Evolutionary conservation across 148 eudicot species (phyloP).

Genomic region (Camellia japonica): DNA sequence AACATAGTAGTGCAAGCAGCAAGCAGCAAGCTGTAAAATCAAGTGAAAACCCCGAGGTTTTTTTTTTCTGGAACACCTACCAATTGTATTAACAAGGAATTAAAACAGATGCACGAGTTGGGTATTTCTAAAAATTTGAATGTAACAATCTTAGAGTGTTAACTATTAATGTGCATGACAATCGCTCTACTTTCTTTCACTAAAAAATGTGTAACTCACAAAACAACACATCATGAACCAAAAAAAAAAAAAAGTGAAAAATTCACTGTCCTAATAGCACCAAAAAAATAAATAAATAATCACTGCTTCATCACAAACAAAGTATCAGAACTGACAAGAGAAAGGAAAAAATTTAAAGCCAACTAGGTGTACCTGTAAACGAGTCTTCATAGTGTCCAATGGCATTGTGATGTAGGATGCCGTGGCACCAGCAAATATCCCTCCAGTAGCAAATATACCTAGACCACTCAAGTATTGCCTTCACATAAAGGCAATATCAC

Average conservation of each 20-base stretch:
- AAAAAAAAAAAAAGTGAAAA: too few relatives aligned
- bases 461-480: conserved; percentile 7
- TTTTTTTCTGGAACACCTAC: not conserved
- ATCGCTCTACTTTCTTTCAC: too few relatives aligned
- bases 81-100: not conserved
- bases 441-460: conserved; percentile 67
- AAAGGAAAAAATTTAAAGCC: not conserved
- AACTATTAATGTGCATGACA: too few relatives aligned
- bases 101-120: too few relatives aligned
- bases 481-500: not conserved
- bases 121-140: too few relatives aligned
- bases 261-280: not conserved
- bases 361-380: conserved; percentile 57
- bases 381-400: conserved; percentile 91
- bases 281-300: too few relatives aligned
- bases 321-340: not conserved
- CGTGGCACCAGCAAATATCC: conserved; percentile 84
- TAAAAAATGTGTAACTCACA: too few relatives aligned
- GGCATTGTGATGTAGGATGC: conserved; percentile 96
- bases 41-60: not conserved
- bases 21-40: conserved; percentile 1
- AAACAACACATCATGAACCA: too few relatives aligned
- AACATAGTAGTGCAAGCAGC: conserved; percentile 4
- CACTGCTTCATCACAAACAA: not conserved
- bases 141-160: too few relatives aligned